Base-by-base conservation (phyloP, 768 basidiomycete species). In the Termitomyces sp. region DNA sequence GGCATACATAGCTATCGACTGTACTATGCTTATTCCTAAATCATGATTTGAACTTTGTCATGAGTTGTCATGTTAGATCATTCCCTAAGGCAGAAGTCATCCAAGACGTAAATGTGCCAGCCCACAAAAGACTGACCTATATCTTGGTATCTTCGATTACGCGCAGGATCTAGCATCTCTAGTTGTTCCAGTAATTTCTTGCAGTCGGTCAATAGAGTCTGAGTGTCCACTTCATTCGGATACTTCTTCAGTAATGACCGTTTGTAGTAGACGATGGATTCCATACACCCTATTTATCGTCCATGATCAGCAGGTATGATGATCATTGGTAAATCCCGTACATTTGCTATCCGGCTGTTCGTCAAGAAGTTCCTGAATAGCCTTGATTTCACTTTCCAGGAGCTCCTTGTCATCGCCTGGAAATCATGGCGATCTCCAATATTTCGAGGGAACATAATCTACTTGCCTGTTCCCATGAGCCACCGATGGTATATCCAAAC, bases 401-500 rank as follows among this genome's bases (percentile, higher is more conserved):
- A 88, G 67, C 0, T 70, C 67, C 54, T 75, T 73, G 55, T 85
- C 77, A 2, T 85, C 76, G 7, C 87, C 93, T 90, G 59, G 32
- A 11, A n/a, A 21, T 41, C 46, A 16, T 10, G 21, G 30, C 23
- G n/a, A 61, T 44, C 62, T 35, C 48, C 43, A 39, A 30, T 25
- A 11, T 21, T 37, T 35, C n/a, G 39, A 21, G 16, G 40, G 32
- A 19, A 52, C 28, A 16, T 21, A n/a, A 37, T 11, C 39, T 35
- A 61, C 79, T 58, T 65, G 88, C 94, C 88, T 59, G 81, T 70
- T 8, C 92, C 93, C 52, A 98, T 81, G 2, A 99, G 78, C 94
- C 96, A 98, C n/a, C 94, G 84, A 66, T 98, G 97, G 69, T 98
- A 99, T 56, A 99, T 84, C 97, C 97, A 99, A 0, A 91, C 93